Evolutionary conservation across 2,329 filamentous ascomycete species (phyloP).

Genomic region (Botryotinia calthae): DNA sequence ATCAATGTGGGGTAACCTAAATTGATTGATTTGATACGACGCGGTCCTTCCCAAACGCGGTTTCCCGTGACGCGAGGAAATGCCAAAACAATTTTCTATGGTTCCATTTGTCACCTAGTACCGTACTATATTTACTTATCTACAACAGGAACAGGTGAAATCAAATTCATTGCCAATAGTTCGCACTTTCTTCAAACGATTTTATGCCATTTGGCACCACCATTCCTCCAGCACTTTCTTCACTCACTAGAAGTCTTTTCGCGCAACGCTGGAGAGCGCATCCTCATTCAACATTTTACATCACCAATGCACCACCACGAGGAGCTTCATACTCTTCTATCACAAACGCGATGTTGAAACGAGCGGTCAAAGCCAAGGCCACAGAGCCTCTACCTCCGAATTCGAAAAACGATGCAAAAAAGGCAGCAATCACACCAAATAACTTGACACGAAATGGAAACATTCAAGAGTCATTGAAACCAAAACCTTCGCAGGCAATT

Average conservation of each 20-base stretch:
- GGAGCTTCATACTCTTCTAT: constrained; percentile 34
- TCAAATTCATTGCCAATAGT: constrained; percentile 24
- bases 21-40: constrained; percentile 11
- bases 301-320: constrained; percentile 28
- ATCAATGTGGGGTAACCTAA: constrained; percentile 2
- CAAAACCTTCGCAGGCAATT: constrained; percentile 40
- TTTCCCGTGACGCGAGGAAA: constrained; percentile 12
- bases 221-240: constrained; percentile 31
- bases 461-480: constrained; percentile 51
- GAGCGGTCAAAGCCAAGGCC: constrained; percentile 31
- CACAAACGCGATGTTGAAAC: constrained; percentile 39
- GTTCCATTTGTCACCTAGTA: background rate
- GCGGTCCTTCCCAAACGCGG: constrained; percentile 1
- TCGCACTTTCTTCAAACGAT: constrained; percentile 25
- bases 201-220: constrained; percentile 38
- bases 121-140: background rate
- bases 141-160: constrained; percentile 12
- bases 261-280: constrained; percentile 34
- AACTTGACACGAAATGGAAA: constrained; percentile 50
- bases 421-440: constrained; percentile 58
- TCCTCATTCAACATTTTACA: constrained; percentile 22
- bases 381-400: constrained; percentile 23
- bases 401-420: constrained; percentile 38
- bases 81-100: constrained; percentile 10
- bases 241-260: constrained; percentile 32